phyloP scores from a whole-genome alignment of 129 eudicot genomes.

The Arctium lappa region DNA sequence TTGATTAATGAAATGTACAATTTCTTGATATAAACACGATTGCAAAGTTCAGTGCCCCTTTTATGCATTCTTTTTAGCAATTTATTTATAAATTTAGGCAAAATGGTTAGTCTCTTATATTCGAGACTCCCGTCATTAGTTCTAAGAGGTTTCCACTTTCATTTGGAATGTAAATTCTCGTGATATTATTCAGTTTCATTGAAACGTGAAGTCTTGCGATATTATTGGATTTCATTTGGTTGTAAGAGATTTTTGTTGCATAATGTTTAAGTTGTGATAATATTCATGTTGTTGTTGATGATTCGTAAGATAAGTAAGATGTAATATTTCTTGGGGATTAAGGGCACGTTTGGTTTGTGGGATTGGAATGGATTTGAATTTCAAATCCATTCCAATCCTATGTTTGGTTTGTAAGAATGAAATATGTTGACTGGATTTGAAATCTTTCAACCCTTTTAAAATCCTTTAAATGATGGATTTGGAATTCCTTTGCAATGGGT shows the following conservation, averaged over 20 bases:
- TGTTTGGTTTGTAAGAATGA: too few species aligned
- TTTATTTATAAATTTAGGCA: not conserved
- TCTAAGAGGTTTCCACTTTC: too few species aligned
- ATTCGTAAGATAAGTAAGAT: not conserved
- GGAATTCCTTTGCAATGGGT: too few species aligned
- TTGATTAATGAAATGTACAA: too few species aligned
- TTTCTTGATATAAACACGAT: too few species aligned
- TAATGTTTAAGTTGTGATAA: not conserved
- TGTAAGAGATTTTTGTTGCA: not conserved
- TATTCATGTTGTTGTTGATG: not conserved
- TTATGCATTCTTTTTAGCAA: not conserved
- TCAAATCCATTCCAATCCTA: too few species aligned
- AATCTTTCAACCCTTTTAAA: too few species aligned
- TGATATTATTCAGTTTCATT: not conserved
- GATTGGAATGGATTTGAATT: too few species aligned
- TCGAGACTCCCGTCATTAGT: conserved; percentile 2
- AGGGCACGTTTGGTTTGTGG: not conserved
- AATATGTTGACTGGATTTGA: too few species aligned
- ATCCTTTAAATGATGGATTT: too few species aligned
- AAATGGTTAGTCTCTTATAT: not conserved
- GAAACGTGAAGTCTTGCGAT: not conserved
- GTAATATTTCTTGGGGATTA: too few species aligned
- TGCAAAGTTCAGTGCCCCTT: not conserved
- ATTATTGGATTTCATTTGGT: not conserved
- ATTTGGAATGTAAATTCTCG: not conserved